Conservation (phyloP, 352 stramenopile species). For the Discostella stelligera region DNA sequence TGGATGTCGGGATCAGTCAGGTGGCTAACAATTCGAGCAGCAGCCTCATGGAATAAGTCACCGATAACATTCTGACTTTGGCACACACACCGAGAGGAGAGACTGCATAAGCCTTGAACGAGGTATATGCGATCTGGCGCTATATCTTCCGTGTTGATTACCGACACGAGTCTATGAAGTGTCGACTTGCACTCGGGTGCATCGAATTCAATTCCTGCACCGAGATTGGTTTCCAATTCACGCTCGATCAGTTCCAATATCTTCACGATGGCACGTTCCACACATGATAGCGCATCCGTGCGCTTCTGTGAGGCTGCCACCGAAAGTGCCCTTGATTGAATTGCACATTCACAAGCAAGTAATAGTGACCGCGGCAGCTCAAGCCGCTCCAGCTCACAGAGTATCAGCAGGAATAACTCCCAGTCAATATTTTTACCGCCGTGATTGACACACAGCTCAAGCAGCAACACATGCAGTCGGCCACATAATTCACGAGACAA, state of each 20-base stretch:
- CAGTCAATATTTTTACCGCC: constrained; percentile 52
- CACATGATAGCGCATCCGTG: constrained; percentile 32
- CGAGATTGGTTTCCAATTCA: constrained; percentile 36
- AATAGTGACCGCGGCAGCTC: constrained; percentile 66
- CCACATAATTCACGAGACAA: constrained; percentile 50
- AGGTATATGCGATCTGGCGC: constrained; percentile 25
- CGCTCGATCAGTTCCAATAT: constrained; percentile 32
- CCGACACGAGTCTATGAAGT: constrained; percentile 34
- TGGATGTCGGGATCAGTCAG: constrained; percentile 39
- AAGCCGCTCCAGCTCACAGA: constrained; percentile 56
- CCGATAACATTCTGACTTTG: constrained; percentile 14
- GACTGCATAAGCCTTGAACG: constrained; percentile 19
- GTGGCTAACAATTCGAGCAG: constrained; percentile 36
- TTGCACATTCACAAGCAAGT: constrained; percentile 60
- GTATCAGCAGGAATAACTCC: constrained; percentile 62
- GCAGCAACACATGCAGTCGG: constrained; percentile 71
- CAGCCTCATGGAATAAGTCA: constrained; percentile 28
- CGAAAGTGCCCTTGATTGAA: constrained; percentile 45
- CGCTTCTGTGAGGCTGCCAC: constrained; percentile 26
- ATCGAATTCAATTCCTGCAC: constrained; percentile 35
- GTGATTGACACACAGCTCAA: constrained; percentile 75
- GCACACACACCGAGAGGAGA: constrained; percentile 22
- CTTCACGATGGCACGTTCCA: constrained; percentile 33
- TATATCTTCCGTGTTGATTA: constrained; percentile 34
- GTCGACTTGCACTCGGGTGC: constrained; percentile 33